phyloP scores from a whole-genome alignment of 2,329 filamentous ascomycete species.

The Chaetomium olivaceum region DNA sequence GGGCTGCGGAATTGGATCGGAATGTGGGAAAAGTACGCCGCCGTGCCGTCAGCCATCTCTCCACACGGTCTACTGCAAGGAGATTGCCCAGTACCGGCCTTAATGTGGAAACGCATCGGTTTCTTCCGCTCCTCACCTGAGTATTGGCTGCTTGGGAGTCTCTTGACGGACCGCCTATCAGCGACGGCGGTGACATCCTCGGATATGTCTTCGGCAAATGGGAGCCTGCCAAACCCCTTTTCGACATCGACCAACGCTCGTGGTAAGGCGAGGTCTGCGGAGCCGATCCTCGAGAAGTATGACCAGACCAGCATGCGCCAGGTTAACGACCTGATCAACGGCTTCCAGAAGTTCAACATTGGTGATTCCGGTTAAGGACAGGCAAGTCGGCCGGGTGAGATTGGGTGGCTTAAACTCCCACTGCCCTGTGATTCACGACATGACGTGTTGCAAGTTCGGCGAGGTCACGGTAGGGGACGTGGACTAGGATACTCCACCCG shows the following conservation, averaged over 20 bases:
- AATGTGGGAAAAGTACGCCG: slow-evolving; percentile 33
- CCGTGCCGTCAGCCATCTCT: slow-evolving; percentile 17
- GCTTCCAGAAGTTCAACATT: slow-evolving; percentile 39
- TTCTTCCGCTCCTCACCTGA: slow-evolving; percentile 39
- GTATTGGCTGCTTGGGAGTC: slow-evolving; percentile 41
- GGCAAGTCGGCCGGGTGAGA: background rate
- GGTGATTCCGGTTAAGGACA: background rate
- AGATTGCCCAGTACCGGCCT: slow-evolving; percentile 28
- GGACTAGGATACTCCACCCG: background rate
- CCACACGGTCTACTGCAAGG: slow-evolving; percentile 28
- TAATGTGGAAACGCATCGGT: slow-evolving; percentile 41
- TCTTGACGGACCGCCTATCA: slow-evolving; percentile 37
- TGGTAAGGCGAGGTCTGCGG: slow-evolving; percentile 22
- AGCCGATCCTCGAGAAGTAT: slow-evolving; percentile 40
- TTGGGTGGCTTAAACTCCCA: background rate
- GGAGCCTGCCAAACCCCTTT: slow-evolving; percentile 1
- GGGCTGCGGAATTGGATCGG: slow-evolving; percentile 36
- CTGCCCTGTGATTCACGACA: background rate
- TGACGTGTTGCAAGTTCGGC: background rate
- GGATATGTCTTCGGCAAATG: background rate
- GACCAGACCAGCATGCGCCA: slow-evolving; percentile 45
- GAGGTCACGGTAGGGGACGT: background rate
- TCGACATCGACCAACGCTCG: slow-evolving; percentile 1
- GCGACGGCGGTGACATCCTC: slow-evolving; percentile 8
- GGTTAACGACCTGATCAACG: slow-evolving; percentile 42